Conservation (phyloP, 2,329 filamentous ascomycete species). For the Calonectria hongkongensis region DNA sequence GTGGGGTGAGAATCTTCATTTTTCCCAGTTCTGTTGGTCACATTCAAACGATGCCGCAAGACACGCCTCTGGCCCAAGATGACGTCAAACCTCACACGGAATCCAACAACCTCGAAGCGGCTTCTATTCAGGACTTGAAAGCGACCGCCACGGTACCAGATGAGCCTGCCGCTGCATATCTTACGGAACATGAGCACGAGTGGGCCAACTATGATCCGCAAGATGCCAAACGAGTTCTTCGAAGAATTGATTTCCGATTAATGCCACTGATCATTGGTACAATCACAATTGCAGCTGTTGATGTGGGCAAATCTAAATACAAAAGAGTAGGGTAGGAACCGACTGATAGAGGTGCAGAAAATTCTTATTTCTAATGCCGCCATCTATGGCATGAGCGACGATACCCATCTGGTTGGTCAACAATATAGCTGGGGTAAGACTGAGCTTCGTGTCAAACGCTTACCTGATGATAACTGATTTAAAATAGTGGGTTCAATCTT, state of each 20-base stretch:
- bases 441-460: too few species aligned
- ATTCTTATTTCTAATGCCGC: not conserved
- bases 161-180: not conserved
- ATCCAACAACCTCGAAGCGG: not conserved
- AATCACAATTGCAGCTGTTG: not conserved
- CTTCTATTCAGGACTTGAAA: not conserved
- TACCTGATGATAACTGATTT: not conserved
- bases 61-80: not conserved
- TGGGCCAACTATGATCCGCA: not conserved
- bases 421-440: constrained; percentile 1
- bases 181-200: not conserved
- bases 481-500: not conserved
- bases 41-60: not conserved
- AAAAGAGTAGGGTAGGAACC: accelerated
- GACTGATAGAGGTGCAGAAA: not conserved
- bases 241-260: not conserved
- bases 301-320: not conserved
- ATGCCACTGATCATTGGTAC: not conserved
- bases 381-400: not conserved
- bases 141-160: not conserved
- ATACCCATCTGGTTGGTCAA: not conserved
- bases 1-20: not conserved
- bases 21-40: not conserved
- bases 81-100: not conserved
- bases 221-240: not conserved